phyloP scores from a whole-genome alignment of 176 grass and related monocot genomes.

The Avena insularis region DNA sequence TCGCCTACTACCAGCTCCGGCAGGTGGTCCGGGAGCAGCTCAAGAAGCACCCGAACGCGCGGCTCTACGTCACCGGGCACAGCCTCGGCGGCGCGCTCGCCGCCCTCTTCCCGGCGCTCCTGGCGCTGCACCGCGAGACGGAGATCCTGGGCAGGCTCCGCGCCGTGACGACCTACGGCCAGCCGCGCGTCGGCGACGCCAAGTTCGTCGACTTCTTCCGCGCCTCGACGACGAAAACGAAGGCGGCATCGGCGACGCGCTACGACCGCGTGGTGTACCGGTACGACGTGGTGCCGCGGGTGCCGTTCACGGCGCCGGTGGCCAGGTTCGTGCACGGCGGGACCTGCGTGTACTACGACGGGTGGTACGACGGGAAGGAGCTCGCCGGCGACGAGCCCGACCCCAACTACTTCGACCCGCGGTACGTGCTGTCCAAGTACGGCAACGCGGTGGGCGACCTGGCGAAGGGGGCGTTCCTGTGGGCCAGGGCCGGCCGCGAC shows the following conservation, averaged over 20 bases:
- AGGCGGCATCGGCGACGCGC: not conserved
- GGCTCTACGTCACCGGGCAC: conserved; percentile 70
- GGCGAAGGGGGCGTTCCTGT: conserved; percentile 53
- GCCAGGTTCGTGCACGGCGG: conserved; percentile 59
- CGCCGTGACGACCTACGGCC: conserved; percentile 63
- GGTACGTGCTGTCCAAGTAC: conserved; percentile 54
- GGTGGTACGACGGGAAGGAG: conserved; percentile 61
- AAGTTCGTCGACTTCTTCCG: conserved; percentile 42
- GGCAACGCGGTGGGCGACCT: conserved; percentile 55
- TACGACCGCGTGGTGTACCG: conserved; percentile 71
- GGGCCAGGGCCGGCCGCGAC: conserved; percentile 51
- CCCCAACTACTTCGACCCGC: conserved; percentile 67
- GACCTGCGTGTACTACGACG: conserved; percentile 63
- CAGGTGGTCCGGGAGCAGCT: conserved; percentile 42
- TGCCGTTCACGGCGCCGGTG: conserved; percentile 56
- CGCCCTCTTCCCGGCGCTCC: conserved; percentile 66
- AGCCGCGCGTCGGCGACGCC: conserved; percentile 72
- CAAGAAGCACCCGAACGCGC: conserved; percentile 54
- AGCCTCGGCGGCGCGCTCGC: conserved; percentile 88
- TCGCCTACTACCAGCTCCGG: conserved; percentile 82
- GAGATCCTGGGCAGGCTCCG: conserved; percentile 50
- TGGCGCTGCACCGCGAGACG: conserved; percentile 50
- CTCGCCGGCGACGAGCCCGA: conserved; percentile 60
- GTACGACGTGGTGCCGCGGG: conserved; percentile 68
- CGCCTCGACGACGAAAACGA: not conserved